phyloP scores from a whole-genome alignment of 495 filamentous ascomycete species.

The Xylaria acuta region DNA sequence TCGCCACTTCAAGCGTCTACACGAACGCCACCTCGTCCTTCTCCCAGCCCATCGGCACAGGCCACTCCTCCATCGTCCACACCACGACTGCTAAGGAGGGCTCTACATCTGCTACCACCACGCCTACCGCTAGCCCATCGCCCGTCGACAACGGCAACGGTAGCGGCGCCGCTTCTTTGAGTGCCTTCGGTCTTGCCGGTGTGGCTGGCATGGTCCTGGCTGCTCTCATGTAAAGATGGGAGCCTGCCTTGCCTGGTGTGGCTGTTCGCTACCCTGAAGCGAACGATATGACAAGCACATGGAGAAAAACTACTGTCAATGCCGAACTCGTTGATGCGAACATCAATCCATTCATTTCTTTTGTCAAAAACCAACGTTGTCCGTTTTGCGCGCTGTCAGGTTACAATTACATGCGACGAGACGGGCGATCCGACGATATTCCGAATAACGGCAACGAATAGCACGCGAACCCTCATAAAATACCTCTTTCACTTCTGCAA shows the following conservation, averaged over 20 bases:
- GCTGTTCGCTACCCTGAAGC: conserved; percentile 20
- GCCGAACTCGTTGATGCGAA: conserved; percentile 52
- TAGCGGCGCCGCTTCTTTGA: conserved; percentile 44
- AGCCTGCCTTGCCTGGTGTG: conserved; percentile 19
- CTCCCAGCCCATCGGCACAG: conserved; percentile 31
- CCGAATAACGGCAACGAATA: conserved; percentile 28
- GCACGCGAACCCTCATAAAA: conserved; percentile 12
- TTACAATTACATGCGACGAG: conserved; percentile 36
- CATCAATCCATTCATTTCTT: conserved; percentile 52
- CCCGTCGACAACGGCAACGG: conserved; percentile 43
- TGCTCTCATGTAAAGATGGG: conserved; percentile 48
- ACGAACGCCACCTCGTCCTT: conserved; percentile 35
- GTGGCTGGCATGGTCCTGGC: conserved; percentile 53
- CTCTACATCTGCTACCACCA: conserved; percentile 36
- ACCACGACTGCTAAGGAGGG: conserved; percentile 30
- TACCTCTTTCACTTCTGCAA: conserved; percentile 28
- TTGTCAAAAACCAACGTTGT: conserved; percentile 44
- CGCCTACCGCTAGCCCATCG: conserved; percentile 37
- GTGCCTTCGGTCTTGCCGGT: conserved; percentile 47
- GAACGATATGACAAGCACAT: conserved; percentile 13
- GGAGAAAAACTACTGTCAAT: conserved; percentile 28
- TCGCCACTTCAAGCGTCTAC: conserved; percentile 38
- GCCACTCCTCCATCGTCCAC: conserved; percentile 29
- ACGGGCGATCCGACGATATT: conserved; percentile 33
- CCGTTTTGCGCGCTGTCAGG: conserved; percentile 37